Percentiles rank a stretch among this genome's conserved stretches.
Evolutionary conservation across 2,329 filamentous ascomycete species (phyloP).

Genomic region (Colletotrichum graminicola): DNA sequence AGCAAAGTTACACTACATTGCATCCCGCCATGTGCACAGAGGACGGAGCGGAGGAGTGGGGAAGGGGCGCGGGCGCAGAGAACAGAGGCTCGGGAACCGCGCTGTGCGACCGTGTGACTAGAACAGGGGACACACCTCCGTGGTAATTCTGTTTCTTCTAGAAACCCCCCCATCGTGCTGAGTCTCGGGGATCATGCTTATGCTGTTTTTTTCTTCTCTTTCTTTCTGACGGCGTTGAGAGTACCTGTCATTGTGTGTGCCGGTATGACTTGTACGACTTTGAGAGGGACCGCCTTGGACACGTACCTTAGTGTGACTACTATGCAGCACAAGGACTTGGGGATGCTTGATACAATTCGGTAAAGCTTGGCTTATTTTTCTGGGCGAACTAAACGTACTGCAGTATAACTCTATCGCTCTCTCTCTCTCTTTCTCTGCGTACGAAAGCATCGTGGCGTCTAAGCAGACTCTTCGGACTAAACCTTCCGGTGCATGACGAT

Average conservation of each 20-base stretch:
- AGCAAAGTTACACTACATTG: constrained; percentile 13
- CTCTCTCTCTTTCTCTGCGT: neutral
- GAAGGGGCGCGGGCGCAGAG: constrained; percentile 17
- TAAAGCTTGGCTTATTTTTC: too few relatives aligned
- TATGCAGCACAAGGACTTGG: neutral
- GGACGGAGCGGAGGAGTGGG: constrained; percentile 21
- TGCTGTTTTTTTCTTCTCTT: neutral
- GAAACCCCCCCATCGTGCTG: neutral
- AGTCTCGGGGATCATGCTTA: neutral
- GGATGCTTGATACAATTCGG: neutral
- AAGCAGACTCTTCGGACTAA: neutral
- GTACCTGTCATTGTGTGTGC: neutral
- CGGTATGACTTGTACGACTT: too few relatives aligned
- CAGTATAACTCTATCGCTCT: too few relatives aligned
- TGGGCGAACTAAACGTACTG: neutral
- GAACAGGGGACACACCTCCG: neutral
- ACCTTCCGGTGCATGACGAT: neutral
- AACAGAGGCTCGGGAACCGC: constrained; percentile 27
- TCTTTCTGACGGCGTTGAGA: neutral
- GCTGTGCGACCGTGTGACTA: constrained; percentile 26
- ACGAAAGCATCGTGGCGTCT: neutral
- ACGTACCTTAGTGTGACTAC: neutral
- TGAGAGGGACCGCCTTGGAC: neutral
- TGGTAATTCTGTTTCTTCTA: neutral
- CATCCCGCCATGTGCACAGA: constrained; percentile 14